A percentile compares a stretch with the other conserved stretches of the same genome.
phyloP scores from a whole-genome alignment of 345 rosid species.

The Dovyalis caffra region DNA sequence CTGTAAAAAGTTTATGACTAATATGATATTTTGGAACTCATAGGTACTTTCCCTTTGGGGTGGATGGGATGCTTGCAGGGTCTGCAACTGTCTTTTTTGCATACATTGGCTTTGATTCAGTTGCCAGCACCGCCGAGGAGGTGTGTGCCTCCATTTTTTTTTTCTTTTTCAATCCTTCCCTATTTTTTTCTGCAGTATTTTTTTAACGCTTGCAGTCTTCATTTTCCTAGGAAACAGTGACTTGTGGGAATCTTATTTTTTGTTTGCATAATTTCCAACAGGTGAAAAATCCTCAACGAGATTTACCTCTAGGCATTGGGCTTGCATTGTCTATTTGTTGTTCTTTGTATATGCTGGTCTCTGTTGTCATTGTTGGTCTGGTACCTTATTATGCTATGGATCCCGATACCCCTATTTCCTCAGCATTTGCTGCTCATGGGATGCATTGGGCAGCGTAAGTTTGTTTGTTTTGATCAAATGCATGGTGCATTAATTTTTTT shows the following conservation, averaged over 20 bases:
- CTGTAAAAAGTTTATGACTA: background rate
- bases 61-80: conserved; percentile 96
- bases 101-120: conserved; percentile 93
- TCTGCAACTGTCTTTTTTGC: conserved; percentile 97
- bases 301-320: conserved; percentile 94
- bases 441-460: conserved; percentile 99
- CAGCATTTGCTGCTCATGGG: conserved; percentile 84
- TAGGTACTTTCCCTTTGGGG: conserved; percentile 91
- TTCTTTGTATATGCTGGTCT: conserved; percentile 87
- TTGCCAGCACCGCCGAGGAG: conserved; percentile 99
- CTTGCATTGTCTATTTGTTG: conserved; percentile 82
- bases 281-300: conserved; percentile 98
- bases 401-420: conserved; percentile 97
- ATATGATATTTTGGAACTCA: conserved; percentile 8
- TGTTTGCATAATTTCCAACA: conserved; percentile 29
- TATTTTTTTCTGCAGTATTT: background rate
- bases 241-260: conserved; percentile 9
- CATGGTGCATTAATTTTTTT: background rate
- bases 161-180: background rate
- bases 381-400: conserved; percentile 93
- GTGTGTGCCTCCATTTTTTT: conserved; percentile 25
- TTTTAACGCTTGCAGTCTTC: conserved; percentile 7
- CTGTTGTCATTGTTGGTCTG: conserved; percentile 85
- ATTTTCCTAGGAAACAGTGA: conserved; percentile 5
- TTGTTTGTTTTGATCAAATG: conserved; percentile 1